A percentile compares a stretch with the other conserved stretches of the same genome.
Evolutionary conservation across 352 stramenopile species (phyloP).

Genomic region (Phytopythium aichiense): DNA sequence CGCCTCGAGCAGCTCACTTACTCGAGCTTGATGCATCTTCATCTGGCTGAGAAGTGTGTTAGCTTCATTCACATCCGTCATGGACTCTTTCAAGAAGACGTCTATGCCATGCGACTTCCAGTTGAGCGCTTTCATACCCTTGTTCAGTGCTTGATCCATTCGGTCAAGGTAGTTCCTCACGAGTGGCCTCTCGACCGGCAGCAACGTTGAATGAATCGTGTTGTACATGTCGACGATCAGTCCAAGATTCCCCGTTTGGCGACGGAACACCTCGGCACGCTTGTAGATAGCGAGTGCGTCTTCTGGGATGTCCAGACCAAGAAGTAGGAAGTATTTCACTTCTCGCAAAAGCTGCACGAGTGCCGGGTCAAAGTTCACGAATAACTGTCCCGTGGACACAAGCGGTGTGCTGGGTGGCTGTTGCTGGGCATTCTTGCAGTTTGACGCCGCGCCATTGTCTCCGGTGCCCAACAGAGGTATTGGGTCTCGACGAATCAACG

Average conservation of each 20-base stretch:
- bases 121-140: constrained; percentile 89
- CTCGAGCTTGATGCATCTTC: constrained; percentile 82
- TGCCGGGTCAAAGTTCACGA: constrained; percentile 90
- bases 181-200: constrained; percentile 88
- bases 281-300: constrained; percentile 91
- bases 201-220: constrained; percentile 77
- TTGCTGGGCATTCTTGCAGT: constrained; percentile 11
- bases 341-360: constrained; percentile 90
- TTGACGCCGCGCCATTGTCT: constrained; percentile 1
- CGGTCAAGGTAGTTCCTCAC: constrained; percentile 86
- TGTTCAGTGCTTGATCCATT: constrained; percentile 87
- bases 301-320: constrained; percentile 87
- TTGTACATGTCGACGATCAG: constrained; percentile 94
- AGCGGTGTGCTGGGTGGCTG: constrained; percentile 14
- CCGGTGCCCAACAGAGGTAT: background rate
- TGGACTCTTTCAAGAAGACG: constrained; percentile 88
- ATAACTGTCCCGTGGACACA: constrained; percentile 27
- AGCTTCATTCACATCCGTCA: constrained; percentile 87
- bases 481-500: constrained; percentile 66
- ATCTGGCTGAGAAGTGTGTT: constrained; percentile 83
- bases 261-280: constrained; percentile 87
- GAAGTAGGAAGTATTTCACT: constrained; percentile 92
- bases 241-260: constrained; percentile 90
- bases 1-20: constrained; percentile 69
- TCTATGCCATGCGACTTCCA: constrained; percentile 94